phyloP scores from a whole-genome alignment of 768 basidiomycete genomes.

The Kondoa subrosea region DNA sequence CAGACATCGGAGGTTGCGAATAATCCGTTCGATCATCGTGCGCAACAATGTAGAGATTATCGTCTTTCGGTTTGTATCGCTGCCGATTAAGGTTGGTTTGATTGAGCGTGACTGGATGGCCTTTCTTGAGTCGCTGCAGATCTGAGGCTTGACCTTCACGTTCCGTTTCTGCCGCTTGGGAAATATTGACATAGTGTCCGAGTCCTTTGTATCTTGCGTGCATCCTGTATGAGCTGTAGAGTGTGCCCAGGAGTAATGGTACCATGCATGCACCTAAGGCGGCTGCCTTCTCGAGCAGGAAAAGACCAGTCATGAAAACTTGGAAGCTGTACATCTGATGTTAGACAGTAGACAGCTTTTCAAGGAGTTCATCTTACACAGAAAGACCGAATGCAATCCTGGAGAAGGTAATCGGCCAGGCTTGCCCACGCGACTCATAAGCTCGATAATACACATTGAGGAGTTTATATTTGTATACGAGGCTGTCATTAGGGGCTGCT shows the following conservation, averaged over 20 bases:
- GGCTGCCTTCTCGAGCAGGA: slow-evolving; percentile 51
- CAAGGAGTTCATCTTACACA: slow-evolving; percentile 34
- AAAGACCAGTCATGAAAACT: slow-evolving; percentile 91
- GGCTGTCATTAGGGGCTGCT: slow-evolving; percentile 35
- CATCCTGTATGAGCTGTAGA: slow-evolving; percentile 67
- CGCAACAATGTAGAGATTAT: slow-evolving; percentile 84
- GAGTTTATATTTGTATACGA: slow-evolving; percentile 39
- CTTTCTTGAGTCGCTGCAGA: slow-evolving; percentile 53
- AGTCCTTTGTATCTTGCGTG: slow-evolving; percentile 51
- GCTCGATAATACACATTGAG: slow-evolving; percentile 65
- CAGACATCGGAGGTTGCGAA: slow-evolving; percentile 93
- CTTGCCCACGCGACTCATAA: slow-evolving; percentile 91
- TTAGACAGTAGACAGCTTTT: not conserved
- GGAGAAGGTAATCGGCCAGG: slow-evolving; percentile 88
- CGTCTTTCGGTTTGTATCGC: slow-evolving; percentile 82
- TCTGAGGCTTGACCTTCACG: slow-evolving; percentile 51
- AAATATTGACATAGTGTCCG: slow-evolving; percentile 66
- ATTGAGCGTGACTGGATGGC: slow-evolving; percentile 72
- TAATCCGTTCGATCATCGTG: slow-evolving; percentile 51
- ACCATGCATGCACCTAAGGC: slow-evolving; percentile 47
- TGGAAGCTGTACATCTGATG: slow-evolving; percentile 42
- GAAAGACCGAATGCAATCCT: slow-evolving; percentile 82
- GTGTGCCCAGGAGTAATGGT: slow-evolving; percentile 58
- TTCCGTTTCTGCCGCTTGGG: slow-evolving; percentile 74
- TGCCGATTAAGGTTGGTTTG: slow-evolving; percentile 77